Percentiles rank a stretch among this genome's conserved stretches.
Conservation (phyloP, 169 alveolate species). For the Plasmodium adleri region DNA sequence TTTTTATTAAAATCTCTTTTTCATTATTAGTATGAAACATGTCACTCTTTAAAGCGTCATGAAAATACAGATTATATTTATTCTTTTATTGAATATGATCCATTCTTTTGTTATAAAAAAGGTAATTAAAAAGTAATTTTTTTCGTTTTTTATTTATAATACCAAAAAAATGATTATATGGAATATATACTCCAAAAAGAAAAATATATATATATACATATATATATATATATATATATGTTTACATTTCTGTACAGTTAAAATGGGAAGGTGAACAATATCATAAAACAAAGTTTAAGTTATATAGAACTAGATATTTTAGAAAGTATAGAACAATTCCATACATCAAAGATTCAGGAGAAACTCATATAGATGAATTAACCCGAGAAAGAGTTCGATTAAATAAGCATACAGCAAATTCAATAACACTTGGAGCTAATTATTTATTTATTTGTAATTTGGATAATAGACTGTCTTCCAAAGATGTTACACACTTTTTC, state of each 20-base stretch:
- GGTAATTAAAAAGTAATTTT: conserved; percentile 24
- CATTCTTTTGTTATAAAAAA: conserved; percentile 56
- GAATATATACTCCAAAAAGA: background rate
- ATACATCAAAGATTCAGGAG: conserved; percentile 62
- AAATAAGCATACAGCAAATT: conserved; percentile 45
- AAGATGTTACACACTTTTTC: conserved; percentile 69
- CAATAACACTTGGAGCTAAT: conserved; percentile 61
- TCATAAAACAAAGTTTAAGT: conserved; percentile 11
- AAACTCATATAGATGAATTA: conserved; percentile 63
- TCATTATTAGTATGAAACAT: conserved; percentile 2
- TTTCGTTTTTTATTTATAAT: background rate
- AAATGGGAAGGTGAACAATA: conserved; percentile 42
- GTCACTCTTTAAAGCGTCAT: conserved; percentile 50
- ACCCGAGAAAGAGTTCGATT: conserved; percentile 60
- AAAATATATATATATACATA: conserved; percentile 7
- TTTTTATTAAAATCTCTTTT: too few species aligned
- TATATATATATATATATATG: background rate
- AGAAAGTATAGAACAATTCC: conserved; percentile 62
- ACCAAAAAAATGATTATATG: background rate
- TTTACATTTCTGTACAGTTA: conserved; percentile 14
- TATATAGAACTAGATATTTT: conserved; percentile 50
- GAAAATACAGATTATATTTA: conserved; percentile 45
- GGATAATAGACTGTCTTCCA: conserved; percentile 55
- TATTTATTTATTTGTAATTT: conserved; percentile 58
- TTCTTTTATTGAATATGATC: conserved; percentile 24